Base-by-base conservation (phyloP, 2,329 filamentous ascomycete species). In the Cadophora sp. region DNA sequence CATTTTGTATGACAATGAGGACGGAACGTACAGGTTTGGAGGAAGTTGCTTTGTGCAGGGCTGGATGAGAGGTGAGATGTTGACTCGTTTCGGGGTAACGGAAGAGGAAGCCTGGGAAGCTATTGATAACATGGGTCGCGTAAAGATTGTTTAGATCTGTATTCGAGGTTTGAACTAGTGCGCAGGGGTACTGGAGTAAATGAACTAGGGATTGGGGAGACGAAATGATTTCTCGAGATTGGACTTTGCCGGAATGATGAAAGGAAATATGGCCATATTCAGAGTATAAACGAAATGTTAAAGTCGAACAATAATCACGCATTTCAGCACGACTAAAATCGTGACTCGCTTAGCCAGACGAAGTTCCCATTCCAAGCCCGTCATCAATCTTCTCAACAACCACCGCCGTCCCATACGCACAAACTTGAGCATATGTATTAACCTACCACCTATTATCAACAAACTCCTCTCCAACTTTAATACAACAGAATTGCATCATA, bases 401-500 rank as follows among this genome's bases (percentile, higher is more conserved):
- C 60, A 82, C 84, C 2, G 86, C 87, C 3, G 86, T 89, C 2
- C 87, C 86, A 73, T 88, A 89, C 0, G 85, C 86, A 67, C 84
- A 86, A 48, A 85, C 84, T 77, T 88, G 86, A 2, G 84, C 84
- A 72, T 85, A 88, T 1, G 83, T 82, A 33, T 81, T 83, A 70
- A 87, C 77, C 67, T 66, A 59, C 11, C 16, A 1, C n/a, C 20
- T 18, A n/a, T 30, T 5, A 20, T 58, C 48, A 59, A 20, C 55
- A 11, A 24, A 22, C 5, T 22, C 27, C 16, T 8, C 6, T 39
- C 2, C 8, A 39, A 39, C 36, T 13, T 39, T 41, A 58, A 18
- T 1, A 11, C 3, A 20, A 11, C 5, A 13, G 22, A 58, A 56
- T 7, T 36, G 33, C 30, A 59, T 50, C 67, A 59, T 47, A 72